Evolutionary conservation across 192 early-diverging fungal species (phyloP).

Genomic region (Thamnidium elegans): DNA sequence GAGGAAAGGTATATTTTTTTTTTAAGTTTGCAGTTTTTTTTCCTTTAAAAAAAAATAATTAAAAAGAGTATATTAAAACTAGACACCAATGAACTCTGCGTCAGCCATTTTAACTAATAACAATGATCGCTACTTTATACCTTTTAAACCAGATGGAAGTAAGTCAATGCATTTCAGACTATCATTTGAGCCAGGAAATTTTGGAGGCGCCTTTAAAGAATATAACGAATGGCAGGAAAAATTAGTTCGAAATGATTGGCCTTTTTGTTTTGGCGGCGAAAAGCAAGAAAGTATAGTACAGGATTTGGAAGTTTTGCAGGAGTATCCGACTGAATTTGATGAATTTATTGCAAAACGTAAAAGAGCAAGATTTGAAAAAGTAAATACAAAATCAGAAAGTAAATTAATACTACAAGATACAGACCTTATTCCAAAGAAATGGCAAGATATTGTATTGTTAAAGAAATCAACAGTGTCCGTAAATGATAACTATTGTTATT

Average conservation of each 20-base stretch:
- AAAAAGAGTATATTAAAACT: constrained; percentile 50
- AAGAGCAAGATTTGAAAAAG: neutral
- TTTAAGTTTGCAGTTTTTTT: constrained; percentile 58
- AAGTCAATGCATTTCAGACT: constrained; percentile 72
- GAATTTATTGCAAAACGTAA: constrained; percentile 22
- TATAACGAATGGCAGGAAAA: constrained; percentile 75
- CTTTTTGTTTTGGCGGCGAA: constrained; percentile 71
- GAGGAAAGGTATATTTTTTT: constrained; percentile 65
- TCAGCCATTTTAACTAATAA: constrained; percentile 79
- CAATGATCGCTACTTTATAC: constrained; percentile 70
- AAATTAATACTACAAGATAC: neutral
- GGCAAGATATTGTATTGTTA: constrained; percentile 1
- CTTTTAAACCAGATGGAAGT: constrained; percentile 67
- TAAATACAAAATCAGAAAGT: no score
- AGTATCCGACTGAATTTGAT: constrained; percentile 22
- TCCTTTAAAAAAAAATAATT: constrained; percentile 65
- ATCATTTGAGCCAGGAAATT: constrained; percentile 76
- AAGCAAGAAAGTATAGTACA: constrained; percentile 75
- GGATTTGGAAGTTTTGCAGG: neutral
- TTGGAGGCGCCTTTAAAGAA: constrained; percentile 64
- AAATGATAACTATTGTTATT: neutral
- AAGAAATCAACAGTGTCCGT: neutral
- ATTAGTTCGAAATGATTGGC: constrained; percentile 78
- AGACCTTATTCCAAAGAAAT: neutral
- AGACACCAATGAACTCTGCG: constrained; percentile 76